Conservation (phyloP, 2,329 filamentous ascomycete genomes). For the Xylariaceae sp. region DNA sequence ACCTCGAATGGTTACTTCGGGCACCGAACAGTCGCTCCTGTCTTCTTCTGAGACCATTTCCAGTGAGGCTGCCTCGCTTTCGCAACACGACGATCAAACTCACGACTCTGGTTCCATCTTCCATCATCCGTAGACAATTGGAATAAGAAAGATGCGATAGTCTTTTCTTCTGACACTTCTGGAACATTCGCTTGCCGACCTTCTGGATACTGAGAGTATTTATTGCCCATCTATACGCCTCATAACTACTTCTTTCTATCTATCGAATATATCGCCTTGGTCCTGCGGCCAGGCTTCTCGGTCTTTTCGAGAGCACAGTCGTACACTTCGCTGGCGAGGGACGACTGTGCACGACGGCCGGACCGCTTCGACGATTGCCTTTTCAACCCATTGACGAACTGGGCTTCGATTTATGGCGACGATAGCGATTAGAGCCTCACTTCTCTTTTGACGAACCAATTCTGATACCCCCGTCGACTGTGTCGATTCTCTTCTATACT, state of each 20-base stretch:
- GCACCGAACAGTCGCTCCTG: slow-evolving; percentile 2
- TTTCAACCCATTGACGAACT: slow-evolving; percentile 5
- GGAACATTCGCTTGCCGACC: slow-evolving; percentile 18
- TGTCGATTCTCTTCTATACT: slow-evolving; percentile 14
- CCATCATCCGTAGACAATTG: too few relatives aligned
- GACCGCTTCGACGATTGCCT: slow-evolving; percentile 29
- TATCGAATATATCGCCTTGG: too few relatives aligned
- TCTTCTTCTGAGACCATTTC: slow-evolving; percentile 5
- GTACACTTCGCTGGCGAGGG: slow-evolving; percentile 45
- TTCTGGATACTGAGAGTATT: slow-evolving; percentile 12
- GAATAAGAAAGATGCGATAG: slow-evolving; percentile 19
- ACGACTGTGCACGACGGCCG: slow-evolving; percentile 41
- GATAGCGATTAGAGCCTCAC: slow-evolving; percentile 17
- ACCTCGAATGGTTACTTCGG: neutral
- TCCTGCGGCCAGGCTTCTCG: slow-evolving; percentile 20
- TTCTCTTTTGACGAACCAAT: slow-evolving; percentile 18
- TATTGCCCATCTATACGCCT: slow-evolving; percentile 9
- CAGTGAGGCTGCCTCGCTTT: slow-evolving; percentile 1
- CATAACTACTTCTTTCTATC: too few relatives aligned
- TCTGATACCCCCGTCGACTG: slow-evolving; percentile 21
- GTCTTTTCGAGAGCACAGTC: slow-evolving; percentile 33
- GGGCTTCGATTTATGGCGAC: slow-evolving; percentile 20
- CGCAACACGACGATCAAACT: slow-evolving; percentile 16
- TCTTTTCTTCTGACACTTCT: slow-evolving; percentile 17
- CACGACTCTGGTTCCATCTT: slow-evolving; percentile 10